These are phyloP conservation scores for Erucastrum elatum DNA, from an alignment of 345 rosid genomes.

Conservation along the genomic window DNA sequence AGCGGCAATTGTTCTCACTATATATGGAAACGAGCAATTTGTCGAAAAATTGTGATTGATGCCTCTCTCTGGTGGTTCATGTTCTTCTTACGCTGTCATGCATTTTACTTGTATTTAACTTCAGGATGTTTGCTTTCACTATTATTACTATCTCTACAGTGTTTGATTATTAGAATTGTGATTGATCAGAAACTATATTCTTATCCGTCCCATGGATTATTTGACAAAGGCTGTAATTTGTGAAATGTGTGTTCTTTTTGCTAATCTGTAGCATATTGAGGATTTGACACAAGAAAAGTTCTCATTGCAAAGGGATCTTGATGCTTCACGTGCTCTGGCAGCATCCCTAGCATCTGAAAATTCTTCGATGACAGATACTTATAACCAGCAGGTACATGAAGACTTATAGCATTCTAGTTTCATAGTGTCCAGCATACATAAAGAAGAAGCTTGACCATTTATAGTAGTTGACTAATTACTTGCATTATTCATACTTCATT, in stretches of 20 bases:
- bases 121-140: conserved; percentile 6
- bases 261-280: conserved; percentile 75
- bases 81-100: not conserved
- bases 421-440: not conserved
- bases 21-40: conserved; percentile 4
- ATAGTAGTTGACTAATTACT: not conserved
- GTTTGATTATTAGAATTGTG: no score
- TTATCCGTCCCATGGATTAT: no score
- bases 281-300: conserved; percentile 96
- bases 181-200: no score
- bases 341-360: conserved; percentile 97
- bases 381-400: conserved; percentile 80
- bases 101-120: conserved; percentile 3
- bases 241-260: no score
- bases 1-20: conserved; percentile 8
- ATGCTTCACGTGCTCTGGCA: conserved; percentile 88
- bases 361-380: conserved; percentile 86
- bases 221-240: no score
- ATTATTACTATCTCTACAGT: not conserved
- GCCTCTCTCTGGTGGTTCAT: not conserved
- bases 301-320: conserved; percentile 94
- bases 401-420: conserved; percentile 18
- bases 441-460: conserved; percentile 2
- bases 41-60: conserved; percentile 15
- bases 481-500: conserved; percentile 12